Evolutionary conservation across 2,329 filamentous ascomycete genomes (phyloP), one percentile per base, ranked within the genome.

Genomic region (Aspergillus sp.): DNA sequence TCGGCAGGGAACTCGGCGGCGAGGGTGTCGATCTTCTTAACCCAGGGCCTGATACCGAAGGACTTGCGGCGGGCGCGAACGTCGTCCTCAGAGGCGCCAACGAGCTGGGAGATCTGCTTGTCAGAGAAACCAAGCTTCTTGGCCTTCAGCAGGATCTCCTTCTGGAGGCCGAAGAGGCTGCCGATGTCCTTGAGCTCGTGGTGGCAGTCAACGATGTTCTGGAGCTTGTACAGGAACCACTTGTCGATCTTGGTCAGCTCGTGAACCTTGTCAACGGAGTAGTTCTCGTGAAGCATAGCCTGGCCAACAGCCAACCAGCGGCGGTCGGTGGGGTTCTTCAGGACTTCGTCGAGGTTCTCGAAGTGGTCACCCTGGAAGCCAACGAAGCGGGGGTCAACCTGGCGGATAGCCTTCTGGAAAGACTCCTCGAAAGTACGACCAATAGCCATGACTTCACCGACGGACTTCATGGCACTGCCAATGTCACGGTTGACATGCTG

Each of bases 111-210:
- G 71, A 99, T 98, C 80, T 99, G 95, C 80, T 88, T 91, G 77
- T 99, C 95, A 57, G 91, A 96, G 85, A 99, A 99, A 66, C 95
- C 95, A 78, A 96, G 85, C 83, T 97, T 96, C 88, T 99, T 99
- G 57, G 95, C 90, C 81, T 91, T 93, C 67, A 91, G 79, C 72
- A 99, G 82, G 63, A 95, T 86, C 72, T 96, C 93, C 79, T 93
- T 90, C 83, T 93, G 94, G 64, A 99, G 81, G 58, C 88, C 90
- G 71, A 90, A 88, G 50, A 99, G 84, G 71, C 88, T 90, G 67
- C 92, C 93, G 62, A 92, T 87, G 32, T 89, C 86, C 81, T 96
- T 87, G 64, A 99, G 87, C 76, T 96, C 91, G 67, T 87, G 87
- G 62, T 90, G 91, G 81, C 90, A 93, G 78, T 98, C 87, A 55